Conservation (phyloP, 139 green algal species). For the Chlamydomonas sp. region DNA sequence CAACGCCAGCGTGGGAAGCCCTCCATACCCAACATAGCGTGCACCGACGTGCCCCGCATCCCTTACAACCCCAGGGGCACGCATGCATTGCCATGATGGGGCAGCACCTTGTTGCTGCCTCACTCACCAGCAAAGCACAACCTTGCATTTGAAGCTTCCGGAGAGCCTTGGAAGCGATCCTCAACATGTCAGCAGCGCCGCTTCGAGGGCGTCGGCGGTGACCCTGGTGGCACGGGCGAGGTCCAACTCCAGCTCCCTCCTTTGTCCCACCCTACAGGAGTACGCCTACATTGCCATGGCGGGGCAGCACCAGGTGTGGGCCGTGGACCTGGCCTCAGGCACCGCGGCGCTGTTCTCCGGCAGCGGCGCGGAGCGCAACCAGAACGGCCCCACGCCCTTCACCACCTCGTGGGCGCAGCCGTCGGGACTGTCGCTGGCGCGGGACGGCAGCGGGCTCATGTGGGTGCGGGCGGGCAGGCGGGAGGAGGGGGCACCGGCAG, state of each 20-base stretch:
- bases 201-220: too few relatives aligned
- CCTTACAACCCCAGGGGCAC: too few relatives aligned
- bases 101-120: too few relatives aligned
- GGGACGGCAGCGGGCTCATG: slow-evolving; percentile 32
- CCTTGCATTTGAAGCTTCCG: too few relatives aligned
- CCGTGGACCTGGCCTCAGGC: slow-evolving; percentile 52
- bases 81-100: too few relatives aligned
- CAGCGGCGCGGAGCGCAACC: slow-evolving; percentile 80
- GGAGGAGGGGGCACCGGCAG: neutral
- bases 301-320: slow-evolving; percentile 85
- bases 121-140: too few relatives aligned
- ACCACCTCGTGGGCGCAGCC: slow-evolving; percentile 80
- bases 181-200: too few relatives aligned
- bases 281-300: slow-evolving; percentile 43
- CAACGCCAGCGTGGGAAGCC: too few relatives aligned
- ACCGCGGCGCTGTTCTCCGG: slow-evolving; percentile 60
- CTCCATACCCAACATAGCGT: too few relatives aligned
- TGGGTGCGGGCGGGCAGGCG: neutral
- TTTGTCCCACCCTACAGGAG: neutral
- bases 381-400: slow-evolving; percentile 64
- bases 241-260: neutral
- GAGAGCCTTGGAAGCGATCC: too few relatives aligned
- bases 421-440: slow-evolving; percentile 67
- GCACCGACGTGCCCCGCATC: too few relatives aligned
- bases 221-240: neutral